Conservation (phyloP, 441 rosid species). For the Eruca vesicaria region DNA sequence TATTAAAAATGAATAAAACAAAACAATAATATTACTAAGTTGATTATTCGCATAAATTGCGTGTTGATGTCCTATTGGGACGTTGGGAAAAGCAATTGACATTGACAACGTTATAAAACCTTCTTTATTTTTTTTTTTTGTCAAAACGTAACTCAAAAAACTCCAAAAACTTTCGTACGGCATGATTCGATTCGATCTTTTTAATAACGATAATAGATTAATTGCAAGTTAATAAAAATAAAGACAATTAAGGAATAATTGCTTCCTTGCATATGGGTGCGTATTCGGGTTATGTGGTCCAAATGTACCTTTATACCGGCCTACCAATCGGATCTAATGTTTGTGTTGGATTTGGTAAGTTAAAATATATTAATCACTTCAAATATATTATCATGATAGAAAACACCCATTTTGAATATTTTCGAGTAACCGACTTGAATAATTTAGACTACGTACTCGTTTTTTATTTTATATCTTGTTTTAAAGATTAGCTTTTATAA, state of each 20-base stretch:
- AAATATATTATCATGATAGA: conserved; percentile 3
- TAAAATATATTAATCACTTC: not conserved
- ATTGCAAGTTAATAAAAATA: not conserved
- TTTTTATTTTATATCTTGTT: not conserved
- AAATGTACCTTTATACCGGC: conserved; percentile 24
- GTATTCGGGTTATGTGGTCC: conserved; percentile 31
- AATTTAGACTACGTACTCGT: not conserved
- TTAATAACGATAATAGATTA: not conserved
- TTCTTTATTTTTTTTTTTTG: not conserved
- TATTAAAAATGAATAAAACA: not conserved
- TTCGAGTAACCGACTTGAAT: conserved; percentile 11
- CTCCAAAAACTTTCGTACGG: not conserved
- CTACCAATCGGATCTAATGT: conserved; percentile 32
- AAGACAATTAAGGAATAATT: not conserved
- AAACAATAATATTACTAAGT: not conserved
- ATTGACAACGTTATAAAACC: not conserved
- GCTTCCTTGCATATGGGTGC: conserved; percentile 9
- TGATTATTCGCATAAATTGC: conserved; percentile 19
- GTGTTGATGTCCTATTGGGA: conserved; percentile 2
- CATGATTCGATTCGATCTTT: not conserved
- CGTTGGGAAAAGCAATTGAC: conserved; percentile 2
- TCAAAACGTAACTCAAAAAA: conserved; percentile 3
- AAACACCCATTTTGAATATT: not conserved
- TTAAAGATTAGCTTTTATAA: conserved; percentile 2
- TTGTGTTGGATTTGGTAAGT: conserved; percentile 36